Evolutionary conservation across 1,139 yeast species (phyloP), one percentile per base, ranked within the genome.

Genomic region (Suhomyces chickasaworum): DNA sequence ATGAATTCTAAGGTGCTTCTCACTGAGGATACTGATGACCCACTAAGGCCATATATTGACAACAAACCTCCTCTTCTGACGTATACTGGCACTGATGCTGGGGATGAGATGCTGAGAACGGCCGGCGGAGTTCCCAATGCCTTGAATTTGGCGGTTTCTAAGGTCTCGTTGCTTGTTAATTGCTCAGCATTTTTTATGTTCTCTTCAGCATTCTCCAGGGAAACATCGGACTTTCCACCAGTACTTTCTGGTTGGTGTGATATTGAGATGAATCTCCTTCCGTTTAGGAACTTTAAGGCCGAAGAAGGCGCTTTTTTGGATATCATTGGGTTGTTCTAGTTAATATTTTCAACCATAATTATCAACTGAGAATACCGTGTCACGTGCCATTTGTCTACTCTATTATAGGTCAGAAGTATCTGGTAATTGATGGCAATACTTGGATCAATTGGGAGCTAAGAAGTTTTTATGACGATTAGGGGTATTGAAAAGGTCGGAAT

Each of bases 81-180:
- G 50, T 68, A 67, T 3, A 80, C 62, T 0, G 86, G 85, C 1
- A 80, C 68, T 0, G 86, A 81, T 2, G 87, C 82, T 1, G 84
- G 83, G n/a, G 78, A 59, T 2, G 71, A 65, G 10, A 80, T 59
- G 2, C 78, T 66, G 35, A 79, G 58, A 0, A 77, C 66, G 0
- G 80, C 66, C 22, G 73, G 71, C 1, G 81, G 75, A 7, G 61
- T 60, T 5, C 81, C 83, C 46, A 80, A 59, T 1, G 77, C 66
- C 37, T 66, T 63, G 49, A 77, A 68, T 27, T 60, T 52, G 18
- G 58, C 57, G 15, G 49, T 47, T 29, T 55, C 58, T 16, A 55
- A 34, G 6, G 49, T 32, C 29, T 44, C 47, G 33, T 29, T 43
- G 15, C 44, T 34, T 27, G 39, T 35, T 38, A 55, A 49, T 18